Evolutionary conservation across 345 rosid species (phyloP), one percentile per base, ranked within the genome.

Genomic region (Hirschfeldia incana): DNA sequence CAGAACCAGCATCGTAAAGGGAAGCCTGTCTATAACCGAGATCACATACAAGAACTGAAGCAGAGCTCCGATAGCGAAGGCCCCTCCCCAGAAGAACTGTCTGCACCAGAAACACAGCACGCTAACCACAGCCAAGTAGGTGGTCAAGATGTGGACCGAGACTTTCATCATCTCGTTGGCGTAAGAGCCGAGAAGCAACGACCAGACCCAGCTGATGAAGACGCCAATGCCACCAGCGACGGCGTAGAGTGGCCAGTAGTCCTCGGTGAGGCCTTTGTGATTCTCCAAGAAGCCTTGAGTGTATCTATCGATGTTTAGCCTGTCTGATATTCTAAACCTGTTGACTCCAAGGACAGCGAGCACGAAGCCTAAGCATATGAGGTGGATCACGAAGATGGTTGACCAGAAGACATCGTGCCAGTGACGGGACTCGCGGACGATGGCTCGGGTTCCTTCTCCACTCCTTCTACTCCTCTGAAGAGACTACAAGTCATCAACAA

Each of bases 1-100:
- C 83, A 93, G 92, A 78, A 93, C 95, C 80, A 91, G 83, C 90
- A 85, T 93, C 55, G 98, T 89, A 73, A 93, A 95, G 60, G 98
- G 98, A 79, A 95, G 97, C 98, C 98, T 88, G 91, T 94, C 97
- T 72, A 93, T 88, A 78, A 93, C 97, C n/a, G 97, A 91, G 59
- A 95, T 84, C 76, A 93, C 96, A 82, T 95, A 95, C 87, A 95
- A 82, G 85, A 95, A 95, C 90, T 95, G 98, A 80, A 95, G 71
- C 3, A 90, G 87, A 55, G 94, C 97, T 71, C 91, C 97, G 33
- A 85, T 74, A 2, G 92, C 96, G 77, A 95, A 93, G 2, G 57
- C 57, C 0, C 57, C 57, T 2, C 57, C 57, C 57, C 57, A 49
- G 5, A 49, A 49, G 57, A 49, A 51, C 57, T 51, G 57, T 51